Evolutionary conservation across 352 stramenopile species (phyloP).

Genomic region (Phytopythium oedochilum): DNA sequence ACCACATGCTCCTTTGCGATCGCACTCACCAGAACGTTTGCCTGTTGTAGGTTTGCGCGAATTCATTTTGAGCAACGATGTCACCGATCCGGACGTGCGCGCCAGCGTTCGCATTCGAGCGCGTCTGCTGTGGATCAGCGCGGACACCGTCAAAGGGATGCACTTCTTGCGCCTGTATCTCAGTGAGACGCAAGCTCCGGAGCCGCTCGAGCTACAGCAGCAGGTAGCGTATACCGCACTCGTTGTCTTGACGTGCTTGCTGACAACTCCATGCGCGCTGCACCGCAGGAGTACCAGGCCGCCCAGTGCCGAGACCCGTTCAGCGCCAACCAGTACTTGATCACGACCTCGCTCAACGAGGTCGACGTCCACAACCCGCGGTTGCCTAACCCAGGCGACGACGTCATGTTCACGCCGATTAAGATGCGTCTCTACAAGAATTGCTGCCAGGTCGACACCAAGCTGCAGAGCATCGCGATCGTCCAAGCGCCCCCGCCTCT

Average conservation of each 20-base stretch:
- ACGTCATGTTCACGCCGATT: background rate
- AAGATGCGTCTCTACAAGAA: slow-evolving; percentile 5
- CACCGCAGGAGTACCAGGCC: background rate
- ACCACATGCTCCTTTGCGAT: too few relatives aligned
- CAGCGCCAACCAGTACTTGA: background rate
- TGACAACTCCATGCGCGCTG: background rate
- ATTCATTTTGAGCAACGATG: background rate
- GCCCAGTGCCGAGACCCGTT: background rate
- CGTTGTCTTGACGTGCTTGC: too few relatives aligned
- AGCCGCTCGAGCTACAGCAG: slow-evolving; percentile 4
- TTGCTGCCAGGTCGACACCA: slow-evolving; percentile 5
- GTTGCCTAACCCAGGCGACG: background rate
- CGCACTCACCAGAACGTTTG: too few relatives aligned
- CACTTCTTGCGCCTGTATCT: slow-evolving; percentile 8
- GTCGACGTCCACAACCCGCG: background rate
- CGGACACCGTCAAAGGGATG: background rate
- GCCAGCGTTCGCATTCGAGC: background rate
- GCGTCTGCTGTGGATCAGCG: slow-evolving; percentile 2
- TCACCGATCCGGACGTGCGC: background rate
- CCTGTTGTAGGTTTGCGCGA: background rate
- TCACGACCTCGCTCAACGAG: background rate
- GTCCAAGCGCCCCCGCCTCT: too few relatives aligned
- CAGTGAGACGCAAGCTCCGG: background rate
- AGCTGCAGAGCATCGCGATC: slow-evolving; percentile 4
- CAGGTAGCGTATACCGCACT: too few relatives aligned